Conservation (phyloP, 352 stramenopile genomes). For the Phytophthora parvispora region DNA sequence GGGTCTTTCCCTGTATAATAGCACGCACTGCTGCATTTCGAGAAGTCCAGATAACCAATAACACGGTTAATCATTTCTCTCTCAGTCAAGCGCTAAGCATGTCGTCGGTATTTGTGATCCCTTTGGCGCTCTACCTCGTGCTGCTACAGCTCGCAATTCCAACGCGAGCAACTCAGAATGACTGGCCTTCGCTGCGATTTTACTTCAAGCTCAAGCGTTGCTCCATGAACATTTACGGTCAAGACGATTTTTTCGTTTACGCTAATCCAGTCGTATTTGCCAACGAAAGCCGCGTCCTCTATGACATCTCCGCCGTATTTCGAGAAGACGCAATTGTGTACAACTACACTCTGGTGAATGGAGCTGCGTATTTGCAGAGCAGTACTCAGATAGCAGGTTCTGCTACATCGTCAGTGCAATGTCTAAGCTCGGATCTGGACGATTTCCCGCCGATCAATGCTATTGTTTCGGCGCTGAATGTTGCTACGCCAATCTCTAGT, state of each 20-base stretch:
- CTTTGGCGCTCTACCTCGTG: not conserved
- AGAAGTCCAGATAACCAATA: no score
- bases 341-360: constrained; percentile 39
- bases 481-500: constrained; percentile 10
- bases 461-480: constrained; percentile 23
- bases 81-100: no score
- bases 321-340: constrained; percentile 12
- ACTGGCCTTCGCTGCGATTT: not conserved
- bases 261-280: not conserved
- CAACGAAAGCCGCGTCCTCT: constrained; percentile 17
- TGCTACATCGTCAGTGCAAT: constrained; percentile 5
- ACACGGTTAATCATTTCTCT: no score
- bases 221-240: not conserved
- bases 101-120: not conserved
- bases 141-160: not conserved
- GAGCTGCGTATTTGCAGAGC: constrained; percentile 29
- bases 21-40: no score
- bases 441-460: constrained; percentile 29
- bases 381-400: not conserved
- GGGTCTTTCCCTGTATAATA: no score
- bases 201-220: not conserved
- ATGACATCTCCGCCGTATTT: constrained; percentile 23
- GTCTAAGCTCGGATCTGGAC: constrained; percentile 21
- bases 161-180: not conserved
- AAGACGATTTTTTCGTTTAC: not conserved